Conservation (phyloP, 2,329 filamentous ascomycete species). For the Cytospora piceicola region DNA sequence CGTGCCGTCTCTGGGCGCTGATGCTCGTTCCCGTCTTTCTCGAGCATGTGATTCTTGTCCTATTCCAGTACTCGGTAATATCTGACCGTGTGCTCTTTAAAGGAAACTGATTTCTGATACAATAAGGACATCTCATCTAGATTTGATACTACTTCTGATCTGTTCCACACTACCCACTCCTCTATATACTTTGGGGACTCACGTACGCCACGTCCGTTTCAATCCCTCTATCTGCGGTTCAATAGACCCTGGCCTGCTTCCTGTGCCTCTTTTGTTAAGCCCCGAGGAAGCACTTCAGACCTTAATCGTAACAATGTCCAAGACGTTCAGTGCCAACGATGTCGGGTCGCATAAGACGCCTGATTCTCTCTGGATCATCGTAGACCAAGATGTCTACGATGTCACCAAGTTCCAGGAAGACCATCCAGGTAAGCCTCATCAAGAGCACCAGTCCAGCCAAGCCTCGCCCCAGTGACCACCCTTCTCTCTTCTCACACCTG, state of each 20-base stretch:
- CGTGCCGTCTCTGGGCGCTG: slow-evolving; percentile 21
- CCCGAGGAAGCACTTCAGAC: slow-evolving; percentile 4
- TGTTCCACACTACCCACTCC: background rate
- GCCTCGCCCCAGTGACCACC: background rate
- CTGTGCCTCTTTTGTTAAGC: background rate
- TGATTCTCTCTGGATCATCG: slow-evolving; percentile 83
- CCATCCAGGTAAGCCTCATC: slow-evolving; percentile 67
- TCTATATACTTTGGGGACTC: background rate
- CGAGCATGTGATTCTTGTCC: slow-evolving; percentile 20
- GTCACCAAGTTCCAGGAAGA: slow-evolving; percentile 86
- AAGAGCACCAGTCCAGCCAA: background rate
- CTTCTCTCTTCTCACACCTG: background rate
- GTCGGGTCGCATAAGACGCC: slow-evolving; percentile 91
- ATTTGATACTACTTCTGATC: background rate
- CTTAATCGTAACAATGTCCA: slow-evolving; percentile 68
- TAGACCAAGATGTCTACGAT: slow-evolving; percentile 96
- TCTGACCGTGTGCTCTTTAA: slow-evolving; percentile 13
- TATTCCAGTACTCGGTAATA: slow-evolving; percentile 8
- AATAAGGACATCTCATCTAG: background rate
- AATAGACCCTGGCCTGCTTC: background rate
- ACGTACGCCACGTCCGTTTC: slow-evolving; percentile 1
- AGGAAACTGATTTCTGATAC: too few species aligned
- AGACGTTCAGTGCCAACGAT: slow-evolving; percentile 81
- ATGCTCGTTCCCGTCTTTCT: slow-evolving; percentile 1
- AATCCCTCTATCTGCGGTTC: slow-evolving; percentile 17